A percentile compares a stretch with the other conserved stretches of the same genome.
phyloP scores from a whole-genome alignment of 371 early-diverging fungal genomes.

The Apophysomyces variabilis region DNA sequence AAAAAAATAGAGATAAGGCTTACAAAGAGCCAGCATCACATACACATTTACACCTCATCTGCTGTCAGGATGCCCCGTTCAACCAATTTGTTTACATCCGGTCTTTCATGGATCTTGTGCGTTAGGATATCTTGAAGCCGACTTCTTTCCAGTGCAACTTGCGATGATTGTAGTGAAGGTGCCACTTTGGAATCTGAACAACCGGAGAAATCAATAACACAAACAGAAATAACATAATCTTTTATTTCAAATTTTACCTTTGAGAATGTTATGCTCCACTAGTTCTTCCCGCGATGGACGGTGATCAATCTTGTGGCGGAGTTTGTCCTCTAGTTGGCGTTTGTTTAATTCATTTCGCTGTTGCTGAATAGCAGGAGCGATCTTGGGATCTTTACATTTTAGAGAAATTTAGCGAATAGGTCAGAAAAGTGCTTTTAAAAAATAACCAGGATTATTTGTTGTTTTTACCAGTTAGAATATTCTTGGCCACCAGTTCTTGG shows the following conservation, averaged over 20 bases:
- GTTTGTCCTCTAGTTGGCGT: constrained; percentile 65
- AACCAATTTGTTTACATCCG: constrained; percentile 54
- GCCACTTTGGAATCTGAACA: constrained; percentile 49
- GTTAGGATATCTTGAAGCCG: constrained; percentile 62
- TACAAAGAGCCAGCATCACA: neutral
- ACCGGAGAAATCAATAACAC: too few relatives aligned
- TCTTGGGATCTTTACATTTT: constrained; percentile 34
- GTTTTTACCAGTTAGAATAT: constrained; percentile 66
- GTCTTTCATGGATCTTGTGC: constrained; percentile 65
- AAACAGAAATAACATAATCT: constrained; percentile 19
- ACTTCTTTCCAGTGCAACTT: constrained; percentile 46
- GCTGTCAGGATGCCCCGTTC: constrained; percentile 62
- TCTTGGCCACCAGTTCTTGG: constrained; percentile 74
- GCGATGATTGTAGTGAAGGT: constrained; percentile 55
- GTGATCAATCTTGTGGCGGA: constrained; percentile 74
- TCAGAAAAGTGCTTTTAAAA: neutral
- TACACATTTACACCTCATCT: neutral
- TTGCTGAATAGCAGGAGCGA: constrained; percentile 73
- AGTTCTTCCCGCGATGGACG: constrained; percentile 75
- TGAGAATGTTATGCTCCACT: constrained; percentile 72
- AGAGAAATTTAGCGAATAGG: too few relatives aligned
- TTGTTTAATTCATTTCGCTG: constrained; percentile 57
- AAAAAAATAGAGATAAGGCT: too few relatives aligned
- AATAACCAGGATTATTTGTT: neutral
- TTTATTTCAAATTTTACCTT: constrained; percentile 40